These are phyloP conservation scores for Polygonum aviculare DNA, from an alignment of 148 eudicot species.

Conservation along the genomic window DNA sequence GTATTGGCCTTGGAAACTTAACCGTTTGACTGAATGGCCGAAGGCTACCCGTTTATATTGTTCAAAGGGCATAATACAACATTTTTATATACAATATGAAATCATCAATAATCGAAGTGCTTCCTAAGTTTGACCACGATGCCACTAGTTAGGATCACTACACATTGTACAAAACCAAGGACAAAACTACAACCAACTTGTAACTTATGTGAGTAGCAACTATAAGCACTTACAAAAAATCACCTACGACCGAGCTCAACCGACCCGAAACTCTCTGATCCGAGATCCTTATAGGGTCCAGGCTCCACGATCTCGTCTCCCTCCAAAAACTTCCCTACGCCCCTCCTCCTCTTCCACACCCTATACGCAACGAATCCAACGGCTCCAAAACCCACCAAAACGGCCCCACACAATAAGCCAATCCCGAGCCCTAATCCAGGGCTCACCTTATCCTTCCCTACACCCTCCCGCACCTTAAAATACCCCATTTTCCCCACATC, in stretches of 20 bases:
- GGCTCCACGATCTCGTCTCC: conserved; percentile 38
- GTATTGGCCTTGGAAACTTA: too few species aligned
- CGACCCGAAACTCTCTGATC: conserved; percentile 55
- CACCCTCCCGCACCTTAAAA: conserved; percentile 67
- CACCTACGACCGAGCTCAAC: conserved; percentile 44
- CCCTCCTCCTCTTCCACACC: conserved; percentile 32
- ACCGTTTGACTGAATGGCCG: too few species aligned
- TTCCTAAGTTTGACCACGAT: too few species aligned
- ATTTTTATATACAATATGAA: too few species aligned
- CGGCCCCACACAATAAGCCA: conserved; percentile 43
- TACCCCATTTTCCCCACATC: conserved; percentile 70
- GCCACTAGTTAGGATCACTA: too few species aligned
- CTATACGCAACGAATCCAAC: conserved; percentile 39
- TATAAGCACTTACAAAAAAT: background rate
- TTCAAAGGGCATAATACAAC: too few species aligned
- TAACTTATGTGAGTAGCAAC: too few species aligned
- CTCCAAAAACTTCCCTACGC: conserved; percentile 33
- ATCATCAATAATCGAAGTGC: too few species aligned
- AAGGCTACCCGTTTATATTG: too few species aligned
- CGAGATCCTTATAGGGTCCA: conserved; percentile 72
- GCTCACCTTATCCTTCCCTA: conserved; percentile 24
- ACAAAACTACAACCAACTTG: too few species aligned
- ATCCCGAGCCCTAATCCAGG: conserved; percentile 33
- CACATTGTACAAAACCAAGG: too few species aligned
- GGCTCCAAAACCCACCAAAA: conserved; percentile 31